Evolutionary conservation across 2,329 filamentous ascomycete genomes (phyloP), one percentile per base, ranked within the genome.

Genomic region (Hypoxylon sp.): DNA sequence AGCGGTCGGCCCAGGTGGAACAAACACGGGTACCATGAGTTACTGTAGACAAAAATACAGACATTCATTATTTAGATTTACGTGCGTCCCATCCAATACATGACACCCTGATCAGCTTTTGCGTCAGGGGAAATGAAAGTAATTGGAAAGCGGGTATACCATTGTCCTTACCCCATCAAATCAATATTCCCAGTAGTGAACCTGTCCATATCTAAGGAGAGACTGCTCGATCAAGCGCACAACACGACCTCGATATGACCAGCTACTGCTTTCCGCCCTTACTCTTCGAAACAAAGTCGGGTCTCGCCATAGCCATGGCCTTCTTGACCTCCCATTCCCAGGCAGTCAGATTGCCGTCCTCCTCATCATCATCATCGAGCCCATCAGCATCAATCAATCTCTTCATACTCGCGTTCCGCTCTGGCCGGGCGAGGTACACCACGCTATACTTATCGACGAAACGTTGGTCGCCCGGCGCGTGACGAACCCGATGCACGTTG

Each of bases 401-500:
- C 27, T 31, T 64, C 69, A 70, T 70, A 31, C 53, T 69, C 2
- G 71, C 71, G 13, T 71, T 27, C 8, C 64, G 66, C n/a, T 72
- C 61, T 37, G 69, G 71, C 10, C 69, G 30, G 0, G 48, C 58
- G 1, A 73, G 56, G n/a, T 68, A 33, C 10, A 61, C 71, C 6
- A 73, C 25, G 46, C 71, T 73, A 35, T 73, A 70, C 31, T 62
- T 53, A 37, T 70, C 66, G 20, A 75, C 66, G 35, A 77, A 78
- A 0, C 69, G 61, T 33, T 73, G 66, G 1, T 40, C 1, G 0
- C 78, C 75, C 4, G 68, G 57, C 3, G 66, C 61, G 61, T 70
- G 63, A n/a, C 46, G 58, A 48, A 74, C 66, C 14, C 74, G 75
- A 49, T 76, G 70, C 3, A 75, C 64, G 51, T 77, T 77, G 57